Conservation (phyloP, 225 moss, liverwort and hornwort species). For the Lunularia cruciata region DNA sequence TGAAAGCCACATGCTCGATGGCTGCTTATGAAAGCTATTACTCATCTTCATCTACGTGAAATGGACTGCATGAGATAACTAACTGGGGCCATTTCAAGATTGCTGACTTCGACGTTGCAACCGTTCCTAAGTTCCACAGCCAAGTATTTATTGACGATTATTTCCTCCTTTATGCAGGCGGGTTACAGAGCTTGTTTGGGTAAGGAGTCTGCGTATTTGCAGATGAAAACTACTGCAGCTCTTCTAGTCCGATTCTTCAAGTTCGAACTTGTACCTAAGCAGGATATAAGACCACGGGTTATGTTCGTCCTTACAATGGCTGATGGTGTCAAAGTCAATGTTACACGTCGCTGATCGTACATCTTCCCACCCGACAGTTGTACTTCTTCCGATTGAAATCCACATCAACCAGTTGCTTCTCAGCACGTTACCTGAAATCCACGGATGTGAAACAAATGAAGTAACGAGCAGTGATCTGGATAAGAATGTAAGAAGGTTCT, state of each 20-base stretch:
- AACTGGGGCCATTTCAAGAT: too few species aligned
- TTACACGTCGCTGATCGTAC: conserved; percentile 11
- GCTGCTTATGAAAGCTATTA: too few species aligned
- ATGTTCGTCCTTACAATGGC: conserved; percentile 45
- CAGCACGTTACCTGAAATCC: neutral
- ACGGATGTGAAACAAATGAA: too few species aligned
- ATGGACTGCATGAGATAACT: too few species aligned
- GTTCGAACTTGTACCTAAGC: conserved; percentile 40
- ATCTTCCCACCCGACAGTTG: neutral
- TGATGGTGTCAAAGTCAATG: conserved; percentile 32
- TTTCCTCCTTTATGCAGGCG: conserved; percentile 32
- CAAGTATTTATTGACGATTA: too few species aligned
- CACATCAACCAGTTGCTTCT: neutral
- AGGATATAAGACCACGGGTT: conserved; percentile 35
- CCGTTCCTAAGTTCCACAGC: too few species aligned
- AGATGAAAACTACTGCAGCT: conserved; percentile 52
- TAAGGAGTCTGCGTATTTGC: conserved; percentile 52
- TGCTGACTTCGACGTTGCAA: too few species aligned
- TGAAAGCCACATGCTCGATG: too few species aligned
- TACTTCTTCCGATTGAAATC: too few species aligned
- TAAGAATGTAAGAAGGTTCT: neutral
- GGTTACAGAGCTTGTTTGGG: conserved; percentile 49
- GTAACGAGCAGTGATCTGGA: neutral
- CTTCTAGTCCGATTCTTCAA: conserved; percentile 50
- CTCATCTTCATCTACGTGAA: too few species aligned